Conservation (phyloP, 2,329 filamentous ascomycete genomes). For the Aaosphaeria arxii region DNA sequence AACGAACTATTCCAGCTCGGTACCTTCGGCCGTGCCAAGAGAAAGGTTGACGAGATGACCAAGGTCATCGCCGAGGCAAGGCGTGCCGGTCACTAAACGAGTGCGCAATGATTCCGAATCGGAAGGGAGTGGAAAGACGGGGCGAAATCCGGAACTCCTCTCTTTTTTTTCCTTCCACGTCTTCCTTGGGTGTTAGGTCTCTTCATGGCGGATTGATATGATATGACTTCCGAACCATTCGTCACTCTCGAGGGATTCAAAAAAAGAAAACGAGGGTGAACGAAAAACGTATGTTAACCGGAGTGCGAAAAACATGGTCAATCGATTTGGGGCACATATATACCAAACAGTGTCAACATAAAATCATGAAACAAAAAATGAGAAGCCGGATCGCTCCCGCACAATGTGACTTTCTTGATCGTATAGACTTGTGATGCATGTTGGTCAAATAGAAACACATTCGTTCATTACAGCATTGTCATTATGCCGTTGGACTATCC, state of each 20-base stretch:
- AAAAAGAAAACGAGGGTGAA: conserved; percentile 3
- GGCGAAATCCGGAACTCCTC: background rate
- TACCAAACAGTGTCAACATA: conserved; percentile 34
- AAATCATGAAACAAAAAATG: conserved; percentile 28
- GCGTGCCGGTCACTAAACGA: conserved; percentile 66
- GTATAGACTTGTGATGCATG: too few relatives aligned
- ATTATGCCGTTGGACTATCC: too few relatives aligned
- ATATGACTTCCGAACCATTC: background rate
- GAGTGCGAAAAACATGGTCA: conserved; percentile 25
- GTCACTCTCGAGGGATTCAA: background rate
- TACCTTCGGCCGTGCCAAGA: conserved; percentile 98
- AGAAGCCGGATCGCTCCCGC: conserved; percentile 34
- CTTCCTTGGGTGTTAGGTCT: conserved; percentile 3
- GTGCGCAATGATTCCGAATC: conserved; percentile 13
- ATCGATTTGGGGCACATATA: conserved; percentile 16
- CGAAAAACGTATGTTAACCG: conserved; percentile 29
- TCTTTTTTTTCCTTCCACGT: background rate
- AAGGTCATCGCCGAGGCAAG: conserved; percentile 96
- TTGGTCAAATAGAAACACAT: too few relatives aligned
- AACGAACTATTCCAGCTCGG: conserved; percentile 64
- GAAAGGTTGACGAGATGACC: conserved; percentile 99
- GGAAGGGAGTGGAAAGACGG: background rate
- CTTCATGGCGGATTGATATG: conserved; percentile 3
- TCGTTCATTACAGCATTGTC: too few relatives aligned
- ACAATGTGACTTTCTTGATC: too few relatives aligned